phyloP scores from a whole-genome alignment of 192 early-diverging fungal genomes.

The Allomyces javanicus region DNA sequence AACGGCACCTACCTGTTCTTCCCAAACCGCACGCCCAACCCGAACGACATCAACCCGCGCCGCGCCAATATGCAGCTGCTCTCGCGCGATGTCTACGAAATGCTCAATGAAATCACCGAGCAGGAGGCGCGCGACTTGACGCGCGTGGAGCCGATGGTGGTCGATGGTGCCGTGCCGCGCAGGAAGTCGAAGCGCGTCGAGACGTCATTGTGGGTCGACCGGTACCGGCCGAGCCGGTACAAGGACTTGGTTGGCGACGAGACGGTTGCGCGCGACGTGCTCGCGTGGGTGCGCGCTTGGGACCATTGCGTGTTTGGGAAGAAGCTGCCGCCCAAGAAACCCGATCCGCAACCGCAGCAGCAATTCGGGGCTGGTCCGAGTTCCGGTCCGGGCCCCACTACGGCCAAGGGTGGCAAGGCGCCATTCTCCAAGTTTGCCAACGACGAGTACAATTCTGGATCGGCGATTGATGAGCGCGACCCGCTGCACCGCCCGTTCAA shows the following conservation, averaged over 20 bases:
- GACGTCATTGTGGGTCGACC: slow-evolving; percentile 63
- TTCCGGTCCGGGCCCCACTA: background rate
- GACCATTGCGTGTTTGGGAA: slow-evolving; percentile 80
- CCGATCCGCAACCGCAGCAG: background rate
- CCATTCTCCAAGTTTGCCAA: background rate
- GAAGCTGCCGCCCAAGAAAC: slow-evolving; percentile 7
- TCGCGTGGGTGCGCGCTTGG: slow-evolving; percentile 93
- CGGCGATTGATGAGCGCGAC: slow-evolving; percentile 5
- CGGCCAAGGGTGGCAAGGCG: background rate
- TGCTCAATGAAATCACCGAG: no score
- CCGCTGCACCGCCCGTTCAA: slow-evolving; percentile 18
- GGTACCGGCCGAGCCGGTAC: slow-evolving; percentile 62
- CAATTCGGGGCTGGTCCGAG: background rate
- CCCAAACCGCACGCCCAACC: slow-evolving; percentile 5
- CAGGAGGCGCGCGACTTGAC: background rate
- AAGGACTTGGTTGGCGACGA: slow-evolving; percentile 81
- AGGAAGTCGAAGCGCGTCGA: slow-evolving; percentile 1
- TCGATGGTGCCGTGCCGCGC: background rate
- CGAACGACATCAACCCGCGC: background rate
- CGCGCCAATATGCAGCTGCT: slow-evolving; percentile 9
- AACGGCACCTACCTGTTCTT: slow-evolving; percentile 15
- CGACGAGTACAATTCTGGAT: background rate
- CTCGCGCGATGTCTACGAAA: slow-evolving; percentile 6
- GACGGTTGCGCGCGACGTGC: slow-evolving; percentile 66
- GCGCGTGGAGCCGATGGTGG: background rate